Evolutionary conservation across 192 early-diverging fungal genomes (phyloP).

Genomic region (Coemansia reversa): DNA sequence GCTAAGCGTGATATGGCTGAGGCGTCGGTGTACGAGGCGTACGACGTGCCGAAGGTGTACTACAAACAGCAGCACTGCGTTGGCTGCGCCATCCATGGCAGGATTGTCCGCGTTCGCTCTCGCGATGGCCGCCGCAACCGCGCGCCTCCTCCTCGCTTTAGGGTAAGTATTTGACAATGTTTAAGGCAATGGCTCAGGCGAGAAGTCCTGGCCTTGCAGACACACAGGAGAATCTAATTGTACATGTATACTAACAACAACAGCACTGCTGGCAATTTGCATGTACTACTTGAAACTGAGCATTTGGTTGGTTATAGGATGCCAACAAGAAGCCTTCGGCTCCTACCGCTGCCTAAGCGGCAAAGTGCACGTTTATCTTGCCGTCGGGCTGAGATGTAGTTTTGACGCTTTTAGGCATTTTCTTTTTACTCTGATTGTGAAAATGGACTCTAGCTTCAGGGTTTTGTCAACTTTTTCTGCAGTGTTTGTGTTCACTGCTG

Average conservation of each 20-base stretch:
- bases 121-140: constrained; percentile 85
- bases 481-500: neutral
- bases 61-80: constrained; percentile 97
- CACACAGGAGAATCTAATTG: neutral
- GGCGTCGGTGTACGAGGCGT: constrained; percentile 94
- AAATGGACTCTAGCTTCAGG: neutral
- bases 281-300: neutral
- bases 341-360: constrained; percentile 1
- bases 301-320: constrained; percentile 39
- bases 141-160: constrained; percentile 89
- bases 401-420: neutral
- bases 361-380: neutral
- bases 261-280: constrained; percentile 5
- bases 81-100: constrained; percentile 90
- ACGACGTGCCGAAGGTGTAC: constrained; percentile 95
- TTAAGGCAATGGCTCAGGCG: neutral
- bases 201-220: neutral
- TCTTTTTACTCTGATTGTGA: neutral
- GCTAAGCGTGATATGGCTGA: constrained; percentile 95
- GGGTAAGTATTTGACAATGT: constrained; percentile 18
- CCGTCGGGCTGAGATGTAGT: neutral
- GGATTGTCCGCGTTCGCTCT: constrained; percentile 93
- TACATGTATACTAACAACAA: neutral
- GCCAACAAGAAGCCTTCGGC: constrained; percentile 58
- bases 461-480: neutral